Conservation (phyloP, 257 asterid species). For the Echium plantagineum region DNA sequence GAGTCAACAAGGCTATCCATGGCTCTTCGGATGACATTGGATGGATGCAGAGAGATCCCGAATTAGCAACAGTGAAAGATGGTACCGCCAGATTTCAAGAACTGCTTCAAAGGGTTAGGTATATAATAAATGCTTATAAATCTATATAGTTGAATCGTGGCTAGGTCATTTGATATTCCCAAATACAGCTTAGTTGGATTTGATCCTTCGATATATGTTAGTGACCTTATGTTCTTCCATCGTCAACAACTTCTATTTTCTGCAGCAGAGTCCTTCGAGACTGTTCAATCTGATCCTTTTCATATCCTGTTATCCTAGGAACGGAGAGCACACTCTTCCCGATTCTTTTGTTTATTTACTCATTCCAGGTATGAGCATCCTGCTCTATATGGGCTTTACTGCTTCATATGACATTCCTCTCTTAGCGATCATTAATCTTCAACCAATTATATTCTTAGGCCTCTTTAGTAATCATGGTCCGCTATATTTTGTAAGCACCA, state of each 20-base stretch:
- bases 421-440: slow-evolving; percentile 12
- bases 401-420: neutral
- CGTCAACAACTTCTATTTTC: neutral
- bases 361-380: slow-evolving; percentile 59
- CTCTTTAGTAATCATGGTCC: slow-evolving; percentile 94
- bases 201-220: neutral
- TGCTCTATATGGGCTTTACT: slow-evolving; percentile 3
- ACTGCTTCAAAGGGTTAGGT: slow-evolving; percentile 66
- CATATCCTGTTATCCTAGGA: slow-evolving; percentile 29
- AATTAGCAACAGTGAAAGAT: slow-evolving; percentile 68
- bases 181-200: neutral
- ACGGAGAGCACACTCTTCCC: slow-evolving; percentile 72
- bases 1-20: slow-evolving; percentile 44
- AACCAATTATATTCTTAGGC: slow-evolving; percentile 32
- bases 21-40: slow-evolving; percentile 95
- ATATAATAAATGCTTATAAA: slow-evolving; percentile 9
- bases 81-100: slow-evolving; percentile 81
- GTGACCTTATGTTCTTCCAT: neutral
- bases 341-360: slow-evolving; percentile 79
- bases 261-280: neutral
- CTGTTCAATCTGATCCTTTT: slow-evolving; percentile 1
- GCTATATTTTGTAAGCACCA: slow-evolving; percentile 68
- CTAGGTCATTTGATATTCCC: neutral
- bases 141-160: neutral
- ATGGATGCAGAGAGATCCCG: slow-evolving; percentile 71